These are phyloP conservation scores for Kappamyces sp. DNA, from an alignment of 192 early-diverging fungal species.

Conservation along the genomic window DNA sequence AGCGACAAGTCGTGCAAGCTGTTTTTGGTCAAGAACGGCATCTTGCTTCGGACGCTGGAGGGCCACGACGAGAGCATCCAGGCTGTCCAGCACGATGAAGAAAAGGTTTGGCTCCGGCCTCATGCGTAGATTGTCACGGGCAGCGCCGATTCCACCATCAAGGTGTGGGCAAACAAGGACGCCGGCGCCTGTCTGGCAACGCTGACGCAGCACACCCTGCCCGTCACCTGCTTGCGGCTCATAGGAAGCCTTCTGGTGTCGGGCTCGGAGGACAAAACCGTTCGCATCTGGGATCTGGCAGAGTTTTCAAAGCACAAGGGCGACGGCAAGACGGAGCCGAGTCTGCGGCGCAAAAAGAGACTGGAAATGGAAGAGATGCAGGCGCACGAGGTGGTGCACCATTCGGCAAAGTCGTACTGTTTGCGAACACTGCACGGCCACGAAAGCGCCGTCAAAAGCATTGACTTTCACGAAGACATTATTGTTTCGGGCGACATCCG, in stretches of 20 bases:
- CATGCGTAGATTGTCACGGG: slow-evolving; percentile 7
- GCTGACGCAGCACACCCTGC: slow-evolving; percentile 15
- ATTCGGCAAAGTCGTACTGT: background rate
- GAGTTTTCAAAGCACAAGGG: background rate
- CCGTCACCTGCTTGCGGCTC: slow-evolving; percentile 27
- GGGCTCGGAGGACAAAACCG: slow-evolving; percentile 28
- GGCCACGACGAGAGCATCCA: slow-evolving; percentile 28
- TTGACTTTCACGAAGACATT: slow-evolving; percentile 22
- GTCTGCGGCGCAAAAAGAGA: background rate
- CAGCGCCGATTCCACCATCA: slow-evolving; percentile 23
- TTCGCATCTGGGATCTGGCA: slow-evolving; percentile 24
- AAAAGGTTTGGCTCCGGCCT: slow-evolving; percentile 8
- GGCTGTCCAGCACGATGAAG: slow-evolving; percentile 18
- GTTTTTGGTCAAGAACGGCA: slow-evolving; percentile 14
- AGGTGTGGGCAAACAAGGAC: slow-evolving; percentile 18
- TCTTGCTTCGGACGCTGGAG: slow-evolving; percentile 8
- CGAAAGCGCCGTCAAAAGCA: slow-evolving; percentile 26
- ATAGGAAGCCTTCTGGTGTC: slow-evolving; percentile 15
- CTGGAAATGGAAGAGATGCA: background rate
- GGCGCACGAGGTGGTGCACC: background rate
- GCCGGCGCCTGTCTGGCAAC: slow-evolving; percentile 1
- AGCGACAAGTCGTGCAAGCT: slow-evolving; percentile 21
- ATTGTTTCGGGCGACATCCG: slow-evolving; percentile 30
- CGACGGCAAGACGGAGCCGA: background rate
- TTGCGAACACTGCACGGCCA: slow-evolving; percentile 32